Conservation (phyloP, 2,329 filamentous ascomycete genomes). For the Epichloe baconii region DNA sequence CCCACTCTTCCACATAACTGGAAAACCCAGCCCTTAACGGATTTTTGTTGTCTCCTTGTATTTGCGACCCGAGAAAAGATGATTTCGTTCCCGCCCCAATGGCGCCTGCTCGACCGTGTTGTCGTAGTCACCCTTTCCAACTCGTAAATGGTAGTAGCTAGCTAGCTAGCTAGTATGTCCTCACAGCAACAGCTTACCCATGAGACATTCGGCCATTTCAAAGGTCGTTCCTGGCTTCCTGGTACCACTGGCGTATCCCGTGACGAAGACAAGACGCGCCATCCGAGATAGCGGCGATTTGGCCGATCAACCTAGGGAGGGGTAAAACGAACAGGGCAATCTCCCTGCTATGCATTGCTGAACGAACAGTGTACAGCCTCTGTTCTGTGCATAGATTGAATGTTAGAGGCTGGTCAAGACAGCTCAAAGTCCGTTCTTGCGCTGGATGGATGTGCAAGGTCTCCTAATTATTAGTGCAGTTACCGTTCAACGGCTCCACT, state of each 20-base stretch:
- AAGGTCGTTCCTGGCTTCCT: neutral
- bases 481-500: neutral
- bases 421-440: no score
- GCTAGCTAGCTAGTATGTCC: no score
- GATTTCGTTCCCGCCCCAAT: neutral
- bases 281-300: neutral
- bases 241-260: neutral
- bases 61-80: neutral
- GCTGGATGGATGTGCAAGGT: no score
- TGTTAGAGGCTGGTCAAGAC: no score
- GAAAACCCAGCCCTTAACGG: neutral
- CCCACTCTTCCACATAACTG: neutral
- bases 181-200: no score
- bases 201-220: neutral
- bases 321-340: no score
- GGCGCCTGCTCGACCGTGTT: neutral
- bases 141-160: neutral
- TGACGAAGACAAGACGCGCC: neutral
- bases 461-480: neutral
- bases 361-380: no score
- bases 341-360: no score
- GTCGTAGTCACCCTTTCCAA: neutral
- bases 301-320: neutral
- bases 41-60: neutral
- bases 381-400: no score